These are phyloP conservation scores for Starmera caribaea DNA, from an alignment of 805 yeast species.

Conservation along the genomic window DNA sequence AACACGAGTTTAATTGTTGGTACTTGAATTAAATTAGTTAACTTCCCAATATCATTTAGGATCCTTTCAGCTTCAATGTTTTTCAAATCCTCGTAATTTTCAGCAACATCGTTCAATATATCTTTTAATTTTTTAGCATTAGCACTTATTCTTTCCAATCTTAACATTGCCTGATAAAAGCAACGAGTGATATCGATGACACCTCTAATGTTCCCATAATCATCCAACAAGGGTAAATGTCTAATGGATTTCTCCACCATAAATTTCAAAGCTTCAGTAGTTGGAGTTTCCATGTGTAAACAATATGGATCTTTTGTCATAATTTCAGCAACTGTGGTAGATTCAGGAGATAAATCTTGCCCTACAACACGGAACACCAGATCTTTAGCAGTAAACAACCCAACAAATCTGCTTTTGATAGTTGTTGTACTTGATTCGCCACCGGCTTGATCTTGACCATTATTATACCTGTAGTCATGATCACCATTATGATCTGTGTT, in stretches of 20 bases:
- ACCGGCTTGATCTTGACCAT: no score
- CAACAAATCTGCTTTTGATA: constrained; percentile 20
- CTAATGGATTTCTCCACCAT: constrained; percentile 34
- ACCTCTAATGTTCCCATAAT: constrained; percentile 28
- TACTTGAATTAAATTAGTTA: constrained; percentile 31
- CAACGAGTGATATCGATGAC: constrained; percentile 36
- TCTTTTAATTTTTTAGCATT: constrained; percentile 25
- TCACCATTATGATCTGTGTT: constrained; percentile 9
- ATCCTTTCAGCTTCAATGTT: constrained; percentile 15
- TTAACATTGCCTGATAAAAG: constrained; percentile 35
- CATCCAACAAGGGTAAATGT: constrained; percentile 33
- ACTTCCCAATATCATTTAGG: constrained; percentile 24
- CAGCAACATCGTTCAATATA: constrained; percentile 21
- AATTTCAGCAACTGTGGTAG: constrained; percentile 23
- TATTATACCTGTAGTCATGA: no score
- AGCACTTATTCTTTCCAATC: constrained; percentile 29
- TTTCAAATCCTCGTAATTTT: constrained; percentile 17
- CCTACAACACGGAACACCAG: constrained; percentile 34
- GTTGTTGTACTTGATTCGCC: no score
- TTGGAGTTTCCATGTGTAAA: constrained; percentile 26
- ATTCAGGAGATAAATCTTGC: constrained; percentile 16
- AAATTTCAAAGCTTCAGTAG: constrained; percentile 30
- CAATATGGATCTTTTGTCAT: constrained; percentile 31
- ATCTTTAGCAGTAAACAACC: constrained; percentile 36
- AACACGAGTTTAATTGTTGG: constrained; percentile 26